phyloP scores from a whole-genome alignment of 495 filamentous ascomycete genomes.

The Choiromyces venosus region DNA sequence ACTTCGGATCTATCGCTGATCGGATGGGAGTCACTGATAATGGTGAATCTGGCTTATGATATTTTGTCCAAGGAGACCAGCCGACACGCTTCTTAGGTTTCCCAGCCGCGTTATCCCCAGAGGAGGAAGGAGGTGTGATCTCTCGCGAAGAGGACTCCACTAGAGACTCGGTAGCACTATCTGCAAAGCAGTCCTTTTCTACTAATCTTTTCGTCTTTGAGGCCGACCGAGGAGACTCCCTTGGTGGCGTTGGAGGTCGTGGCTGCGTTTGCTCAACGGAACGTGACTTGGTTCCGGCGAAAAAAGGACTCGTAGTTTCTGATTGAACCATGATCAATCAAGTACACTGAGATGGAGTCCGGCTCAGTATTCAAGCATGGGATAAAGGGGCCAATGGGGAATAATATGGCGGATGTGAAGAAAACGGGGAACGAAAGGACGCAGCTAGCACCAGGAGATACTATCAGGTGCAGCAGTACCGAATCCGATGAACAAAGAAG shows the following conservation, averaged over 20 bases:
- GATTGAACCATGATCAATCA: constrained; percentile 21
- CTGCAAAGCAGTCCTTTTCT: constrained; percentile 13
- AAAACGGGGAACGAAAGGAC: background rate
- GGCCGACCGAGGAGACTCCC: constrained; percentile 35
- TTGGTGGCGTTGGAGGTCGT: constrained; percentile 37
- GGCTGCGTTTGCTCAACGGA: constrained; percentile 24
- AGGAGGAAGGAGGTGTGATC: constrained; percentile 56
- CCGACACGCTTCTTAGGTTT: constrained; percentile 62
- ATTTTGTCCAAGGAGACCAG: constrained; percentile 68
- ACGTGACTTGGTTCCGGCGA: constrained; percentile 20
- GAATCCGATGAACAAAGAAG: background rate
- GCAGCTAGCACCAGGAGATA: background rate
- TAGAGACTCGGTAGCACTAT: constrained; percentile 29
- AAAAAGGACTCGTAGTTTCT: constrained; percentile 28
- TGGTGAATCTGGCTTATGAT: constrained; percentile 56
- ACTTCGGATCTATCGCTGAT: constrained; percentile 55
- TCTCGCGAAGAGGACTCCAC: constrained; percentile 40
- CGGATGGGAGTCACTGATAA: constrained; percentile 46
- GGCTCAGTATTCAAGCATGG: background rate
- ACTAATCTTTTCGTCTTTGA: constrained; percentile 15
- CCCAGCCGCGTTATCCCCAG: constrained; percentile 54
- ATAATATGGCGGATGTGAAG: background rate
- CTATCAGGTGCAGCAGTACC: background rate
- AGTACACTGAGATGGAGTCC: background rate
- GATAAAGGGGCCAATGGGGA: background rate